Evolutionary conservation across 345 rosid genomes (phyloP).

Genomic region (Aegle marmelos): DNA sequence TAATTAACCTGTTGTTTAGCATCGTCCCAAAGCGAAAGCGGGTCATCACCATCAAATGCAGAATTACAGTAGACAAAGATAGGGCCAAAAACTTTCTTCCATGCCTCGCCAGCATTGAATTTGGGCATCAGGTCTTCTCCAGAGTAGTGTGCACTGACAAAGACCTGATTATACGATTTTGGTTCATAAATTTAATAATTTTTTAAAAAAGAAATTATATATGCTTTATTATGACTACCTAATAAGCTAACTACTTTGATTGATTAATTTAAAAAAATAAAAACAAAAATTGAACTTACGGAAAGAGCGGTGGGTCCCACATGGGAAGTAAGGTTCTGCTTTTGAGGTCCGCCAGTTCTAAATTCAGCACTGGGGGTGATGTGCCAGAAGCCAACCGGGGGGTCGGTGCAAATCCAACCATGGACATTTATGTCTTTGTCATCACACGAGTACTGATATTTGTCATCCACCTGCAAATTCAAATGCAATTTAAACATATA

Average conservation of each 20-base stretch:
- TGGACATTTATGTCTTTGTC: constrained; percentile 69
- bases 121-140: constrained; percentile 78
- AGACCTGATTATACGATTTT: constrained; percentile 46
- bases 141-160: constrained; percentile 75
- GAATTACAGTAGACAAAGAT: constrained; percentile 56
- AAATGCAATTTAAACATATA: neutral
- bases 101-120: constrained; percentile 53
- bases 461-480: constrained; percentile 71
- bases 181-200: neutral
- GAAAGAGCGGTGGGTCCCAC: constrained; percentile 80
- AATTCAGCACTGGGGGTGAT: constrained; percentile 89
- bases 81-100: constrained; percentile 91
- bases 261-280: neutral
- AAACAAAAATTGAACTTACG: constrained; percentile 31
- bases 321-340: constrained; percentile 88
- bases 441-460: constrained; percentile 80
- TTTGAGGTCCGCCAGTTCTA: constrained; percentile 74
- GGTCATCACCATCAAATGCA: constrained; percentile 13
- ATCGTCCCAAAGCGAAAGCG: constrained; percentile 50
- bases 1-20: constrained; percentile 53
- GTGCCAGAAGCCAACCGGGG: constrained; percentile 83
- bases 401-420: constrained; percentile 77
- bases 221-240: too few relatives aligned
- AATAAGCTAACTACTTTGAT: too few relatives aligned
- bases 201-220: too few relatives aligned